Percentiles rank a stretch among this genome's conserved stretches.
Evolutionary conservation across 2,329 filamentous ascomycete species (phyloP).

Genomic region (Neonectria hederae): DNA sequence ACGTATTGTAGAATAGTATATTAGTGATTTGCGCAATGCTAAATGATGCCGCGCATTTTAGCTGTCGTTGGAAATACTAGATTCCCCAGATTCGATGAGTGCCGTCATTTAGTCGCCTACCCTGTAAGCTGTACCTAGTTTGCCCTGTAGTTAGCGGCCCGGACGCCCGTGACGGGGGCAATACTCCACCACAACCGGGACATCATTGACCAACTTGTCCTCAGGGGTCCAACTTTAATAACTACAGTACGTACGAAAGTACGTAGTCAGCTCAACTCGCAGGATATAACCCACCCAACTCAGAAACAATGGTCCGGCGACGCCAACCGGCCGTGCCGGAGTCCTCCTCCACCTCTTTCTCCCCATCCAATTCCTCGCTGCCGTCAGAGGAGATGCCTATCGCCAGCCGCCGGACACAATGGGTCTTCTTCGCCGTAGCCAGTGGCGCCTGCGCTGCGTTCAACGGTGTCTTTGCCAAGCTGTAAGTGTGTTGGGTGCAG

Average conservation of each 20-base stretch:
- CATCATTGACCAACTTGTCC: not conserved
- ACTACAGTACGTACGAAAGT: too few species aligned
- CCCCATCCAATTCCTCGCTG: slow-evolving; percentile 9
- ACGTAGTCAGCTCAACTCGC: not conserved
- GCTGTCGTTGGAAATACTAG: not conserved
- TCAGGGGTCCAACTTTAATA: not conserved
- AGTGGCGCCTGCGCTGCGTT: slow-evolving; percentile 82
- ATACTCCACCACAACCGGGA: not conserved
- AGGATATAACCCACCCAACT: slow-evolving; percentile 3
- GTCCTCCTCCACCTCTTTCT: slow-evolving; percentile 2
- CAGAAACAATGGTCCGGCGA: slow-evolving; percentile 42
- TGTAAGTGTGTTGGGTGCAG: slow-evolving; percentile 60
- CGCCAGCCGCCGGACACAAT: slow-evolving; percentile 55
- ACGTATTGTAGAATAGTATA: not conserved
- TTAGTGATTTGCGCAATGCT: not conserved
- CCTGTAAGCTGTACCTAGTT: not conserved
- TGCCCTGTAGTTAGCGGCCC: not conserved
- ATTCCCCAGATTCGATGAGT: slow-evolving; percentile 31
- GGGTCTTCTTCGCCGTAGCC: slow-evolving; percentile 75
- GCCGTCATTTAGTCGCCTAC: not conserved
- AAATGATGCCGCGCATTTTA: too few species aligned
- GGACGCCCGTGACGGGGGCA: not conserved
- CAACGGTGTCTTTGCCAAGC: slow-evolving; percentile 85
- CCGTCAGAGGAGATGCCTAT: slow-evolving; percentile 27
- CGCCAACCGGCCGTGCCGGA: slow-evolving; percentile 35